Base-by-base conservation (phyloP, 2,329 filamentous ascomycete species). In the Aspergillus tanneri region DNA sequence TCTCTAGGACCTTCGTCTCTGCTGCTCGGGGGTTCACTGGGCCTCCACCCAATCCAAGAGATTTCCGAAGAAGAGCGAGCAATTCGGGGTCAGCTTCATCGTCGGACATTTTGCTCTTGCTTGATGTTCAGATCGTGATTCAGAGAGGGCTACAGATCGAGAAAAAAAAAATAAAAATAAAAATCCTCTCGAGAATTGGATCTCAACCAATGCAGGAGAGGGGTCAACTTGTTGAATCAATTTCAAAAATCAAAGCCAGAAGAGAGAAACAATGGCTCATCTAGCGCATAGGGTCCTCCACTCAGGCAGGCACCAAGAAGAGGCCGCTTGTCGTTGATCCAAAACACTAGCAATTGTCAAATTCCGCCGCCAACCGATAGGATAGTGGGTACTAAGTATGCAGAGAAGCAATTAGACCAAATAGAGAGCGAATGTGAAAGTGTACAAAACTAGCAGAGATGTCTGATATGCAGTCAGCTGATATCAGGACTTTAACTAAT, bases 11-110 rank as follows among this genome's bases (percentile, higher is more conserved):
- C 42, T 85, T 87, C 5, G 88, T 95, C 60, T 92, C 87, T 16
- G 87, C 81, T 18, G 85, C 72, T 4, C 68, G 79, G 16, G 80
- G 72, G 38, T 78, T 69, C 44, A 82, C 63, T 21, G 74, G 69
- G 16, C 77, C 72, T 47, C 80, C 80, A 45, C 83, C 81, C 44
- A 86, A 72, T 36, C 81, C 81, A 16, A 95, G 78, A 54, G 90
- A 88, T 68, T 93, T 84, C 44, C 90, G 86, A 11, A 97, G 81
- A 16, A 96, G 84, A 58, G 85, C 90, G 16, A 96, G 78, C 37
- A 97, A 83, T 71, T 96, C 91, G 32, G 82, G 86, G 65, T 96
- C 92, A 39, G 86, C 85, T 69, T 96, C 92, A 70, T 95, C 89
- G 75, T 96, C 90, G 38, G 89, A 95, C 88, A 95, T 95, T 59